A percentile compares a stretch with the other conserved stretches of the same genome.
phyloP scores from a whole-genome alignment of 176 grass and related monocot genomes.

The Olyra latifolia region DNA sequence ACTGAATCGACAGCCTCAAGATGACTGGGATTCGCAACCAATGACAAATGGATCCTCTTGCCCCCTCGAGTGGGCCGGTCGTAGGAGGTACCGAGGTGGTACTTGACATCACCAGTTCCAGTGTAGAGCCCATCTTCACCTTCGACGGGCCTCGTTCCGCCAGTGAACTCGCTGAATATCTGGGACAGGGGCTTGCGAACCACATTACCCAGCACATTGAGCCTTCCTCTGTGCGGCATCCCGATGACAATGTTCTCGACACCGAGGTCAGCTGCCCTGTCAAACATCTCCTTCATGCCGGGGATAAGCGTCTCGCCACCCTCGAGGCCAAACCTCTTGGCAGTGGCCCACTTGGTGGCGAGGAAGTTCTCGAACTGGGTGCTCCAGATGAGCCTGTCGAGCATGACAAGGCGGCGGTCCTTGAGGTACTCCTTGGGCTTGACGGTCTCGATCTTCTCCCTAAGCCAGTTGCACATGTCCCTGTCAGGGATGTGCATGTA shows the following conservation, averaged over 20 bases:
- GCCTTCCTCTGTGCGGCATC: conserved; percentile 94
- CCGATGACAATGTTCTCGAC: conserved; percentile 93
- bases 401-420: conserved; percentile 75
- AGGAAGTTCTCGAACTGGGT: conserved; percentile 96
- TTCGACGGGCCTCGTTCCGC: conserved; percentile 84
- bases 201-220: conserved; percentile 91
- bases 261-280: conserved; percentile 66
- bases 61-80: conserved; percentile 88
- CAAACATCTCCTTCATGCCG: conserved; percentile 98
- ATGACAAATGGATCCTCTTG: conserved; percentile 80
- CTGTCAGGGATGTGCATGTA: conserved; percentile 96
- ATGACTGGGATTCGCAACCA: conserved; percentile 94
- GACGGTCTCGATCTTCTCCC: conserved; percentile 76
- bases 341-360: conserved; percentile 91
- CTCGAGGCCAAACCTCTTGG: conserved; percentile 90
- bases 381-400: conserved; percentile 95
- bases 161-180: conserved; percentile 96
- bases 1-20: conserved; percentile 92
- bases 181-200: conserved; percentile 86
- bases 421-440: conserved; percentile 47
- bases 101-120: conserved; percentile 92
- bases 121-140: conserved; percentile 87
- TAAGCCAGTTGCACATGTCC: conserved; percentile 93
- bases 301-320: conserved; percentile 90
- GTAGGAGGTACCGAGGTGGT: conserved; percentile 94